Base-by-base conservation (phyloP, 2,329 filamentous ascomycete species). In the Chaetomium strumarium region DNA sequence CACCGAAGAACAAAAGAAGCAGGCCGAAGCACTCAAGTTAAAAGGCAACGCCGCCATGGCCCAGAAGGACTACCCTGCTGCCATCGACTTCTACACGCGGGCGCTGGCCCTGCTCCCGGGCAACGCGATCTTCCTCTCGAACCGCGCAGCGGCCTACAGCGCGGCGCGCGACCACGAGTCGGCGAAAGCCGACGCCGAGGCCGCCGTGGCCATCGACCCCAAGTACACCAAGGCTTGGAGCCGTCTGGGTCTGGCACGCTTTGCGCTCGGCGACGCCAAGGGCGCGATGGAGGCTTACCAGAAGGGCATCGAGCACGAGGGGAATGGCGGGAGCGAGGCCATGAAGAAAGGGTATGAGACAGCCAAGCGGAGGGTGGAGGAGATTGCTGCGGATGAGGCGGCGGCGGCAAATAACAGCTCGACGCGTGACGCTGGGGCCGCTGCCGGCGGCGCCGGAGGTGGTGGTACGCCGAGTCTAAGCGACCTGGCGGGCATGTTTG, bases 271-370 rank as follows among this genome's bases (percentile, higher is more conserved):
- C 33, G 92, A 99, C 66, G 86, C 90, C 52, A 85, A 86, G 72
- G 93, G 90, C 46, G 86, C 88, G 58, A 95, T 96, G 85, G 91
- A 97, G 64, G 93, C 93, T 16, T 99, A 99, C 73, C 76, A 85
- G 71, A 82, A 88, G 69, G 93, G 93, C 49, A 97, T 99, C 66
- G 88, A 96, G 68, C 81, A 90, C 59, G 93, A 99, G 72, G 92
- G 93, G 47, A 93, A 84, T 66, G 93, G 93, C 49, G 93, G 93
- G 56, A 95, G 88, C 62, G 91, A 97, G 14, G 90, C 92, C 55
- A 97, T 97, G 93, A 92, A 90, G 78, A 95, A 92, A 74, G 93
- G 93, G 17, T 93, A 81, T 67, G 91, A 97, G 80, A 97, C 93
- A 14, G 92, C 91, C 49, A 93, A 88, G 79, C 84, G 83, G 64